These are phyloP conservation scores for Chytriomyces hyalinus DNA, from an alignment of 192 early-diverging fungal genomes.

Conservation along the genomic window DNA sequence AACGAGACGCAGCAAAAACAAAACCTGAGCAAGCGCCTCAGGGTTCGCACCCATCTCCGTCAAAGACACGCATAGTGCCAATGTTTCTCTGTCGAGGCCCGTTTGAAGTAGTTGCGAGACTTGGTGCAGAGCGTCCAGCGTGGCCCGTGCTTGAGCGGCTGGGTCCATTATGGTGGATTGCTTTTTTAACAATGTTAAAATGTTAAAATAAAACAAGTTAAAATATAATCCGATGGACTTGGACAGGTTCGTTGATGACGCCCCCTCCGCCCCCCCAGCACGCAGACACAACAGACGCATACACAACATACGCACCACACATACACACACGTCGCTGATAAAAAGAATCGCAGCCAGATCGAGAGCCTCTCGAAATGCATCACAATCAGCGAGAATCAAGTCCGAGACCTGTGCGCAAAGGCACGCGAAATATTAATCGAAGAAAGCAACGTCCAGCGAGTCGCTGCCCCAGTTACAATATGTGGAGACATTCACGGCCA, in stretches of 20 bases:
- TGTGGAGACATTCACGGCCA: slow-evolving; percentile 99
- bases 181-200: background rate
- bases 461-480: slow-evolving; percentile 96
- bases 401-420: slow-evolving; percentile 91
- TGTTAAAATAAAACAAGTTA: no score
- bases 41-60: slow-evolving; percentile 85
- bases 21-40: slow-evolving; percentile 69
- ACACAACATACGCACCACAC: background rate
- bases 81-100: slow-evolving; percentile 72
- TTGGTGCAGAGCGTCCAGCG: slow-evolving; percentile 65
- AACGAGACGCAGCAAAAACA: slow-evolving; percentile 49
- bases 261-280: background rate
- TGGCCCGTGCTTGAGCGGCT: slow-evolving; percentile 33
- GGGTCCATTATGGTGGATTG: background rate
- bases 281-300: background rate
- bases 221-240: slow-evolving; percentile 7
- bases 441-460: slow-evolving; percentile 94
- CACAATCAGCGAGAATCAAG: slow-evolving; percentile 89
- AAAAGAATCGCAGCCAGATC: slow-evolving; percentile 59
- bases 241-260: slow-evolving; percentile 7
- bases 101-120: slow-evolving; percentile 76
- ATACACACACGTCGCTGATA: background rate
- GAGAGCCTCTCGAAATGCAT: slow-evolving; percentile 88
- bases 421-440: slow-evolving; percentile 95
- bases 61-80: slow-evolving; percentile 75